Evolutionary conservation across 331 rosid genomes (phyloP).

Genomic region (Acacia pycnantha): DNA sequence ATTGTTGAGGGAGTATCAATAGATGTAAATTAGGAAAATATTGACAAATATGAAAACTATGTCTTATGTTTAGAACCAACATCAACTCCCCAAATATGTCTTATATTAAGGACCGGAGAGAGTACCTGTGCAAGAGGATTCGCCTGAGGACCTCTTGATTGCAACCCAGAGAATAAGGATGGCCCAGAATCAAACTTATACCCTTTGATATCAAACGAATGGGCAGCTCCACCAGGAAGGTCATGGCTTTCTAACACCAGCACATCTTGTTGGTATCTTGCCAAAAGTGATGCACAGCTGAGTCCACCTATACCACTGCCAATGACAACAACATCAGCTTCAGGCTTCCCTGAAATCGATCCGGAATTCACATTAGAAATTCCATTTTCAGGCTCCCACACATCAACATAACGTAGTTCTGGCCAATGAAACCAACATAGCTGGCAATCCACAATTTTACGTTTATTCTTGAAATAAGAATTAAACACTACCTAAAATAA

Average conservation of each 20-base stretch:
- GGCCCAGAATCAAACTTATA: slow-evolving; percentile 92
- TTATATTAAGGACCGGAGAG: too few relatives aligned
- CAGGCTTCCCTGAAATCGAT: slow-evolving; percentile 44
- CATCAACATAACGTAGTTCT: neutral
- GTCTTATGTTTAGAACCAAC: too few relatives aligned
- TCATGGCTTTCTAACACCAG: slow-evolving; percentile 85
- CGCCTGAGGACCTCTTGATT: slow-evolving; percentile 89
- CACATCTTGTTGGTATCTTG: slow-evolving; percentile 79
- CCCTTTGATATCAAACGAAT: slow-evolving; percentile 72
- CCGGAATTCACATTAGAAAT: neutral
- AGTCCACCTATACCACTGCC: slow-evolving; percentile 94
- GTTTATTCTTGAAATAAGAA: neutral
- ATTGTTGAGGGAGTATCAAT: too few relatives aligned
- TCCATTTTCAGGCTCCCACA: neutral
- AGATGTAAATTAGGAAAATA: fast-evolving
- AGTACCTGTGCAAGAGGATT: slow-evolving; percentile 84
- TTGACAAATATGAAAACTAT: too few relatives aligned
- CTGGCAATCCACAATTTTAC: neutral
- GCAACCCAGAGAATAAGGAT: slow-evolving; percentile 84
- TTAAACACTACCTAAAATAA: neutral
- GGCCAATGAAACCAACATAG: neutral
- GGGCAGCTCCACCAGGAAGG: slow-evolving; percentile 90
- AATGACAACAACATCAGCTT: slow-evolving; percentile 79
- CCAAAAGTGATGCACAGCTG: slow-evolving; percentile 78
- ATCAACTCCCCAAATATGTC: too few relatives aligned